phyloP scores from a whole-genome alignment of 1,284 basidiomycete genomes.

The Uromyces viciae-fabae region DNA sequence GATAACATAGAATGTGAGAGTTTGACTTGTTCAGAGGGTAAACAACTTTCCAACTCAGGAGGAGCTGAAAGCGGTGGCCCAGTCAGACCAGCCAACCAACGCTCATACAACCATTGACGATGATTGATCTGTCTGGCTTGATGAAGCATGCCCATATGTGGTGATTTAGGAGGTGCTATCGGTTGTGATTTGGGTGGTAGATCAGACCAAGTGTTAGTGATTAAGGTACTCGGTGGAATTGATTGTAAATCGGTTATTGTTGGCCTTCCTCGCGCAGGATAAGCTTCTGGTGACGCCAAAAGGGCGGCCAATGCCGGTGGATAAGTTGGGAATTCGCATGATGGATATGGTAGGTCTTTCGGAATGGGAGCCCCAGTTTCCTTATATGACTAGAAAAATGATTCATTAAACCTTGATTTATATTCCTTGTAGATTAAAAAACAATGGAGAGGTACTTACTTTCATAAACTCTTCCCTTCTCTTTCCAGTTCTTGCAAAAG shows the following conservation, averaged over 20 bases:
- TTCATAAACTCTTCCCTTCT: constrained; percentile 22
- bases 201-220: constrained; percentile 37
- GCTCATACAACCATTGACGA: neutral
- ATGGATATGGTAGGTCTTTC: constrained; percentile 8
- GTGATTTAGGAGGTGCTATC: neutral
- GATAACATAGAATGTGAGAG: constrained; percentile 16
- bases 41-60: constrained; percentile 15
- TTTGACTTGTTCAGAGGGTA: constrained; percentile 4
- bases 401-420: neutral
- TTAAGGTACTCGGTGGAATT: constrained; percentile 27
- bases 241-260: neutral
- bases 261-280: constrained; percentile 2
- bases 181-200: constrained; percentile 14
- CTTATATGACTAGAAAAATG: neutral
- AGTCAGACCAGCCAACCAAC: constrained; percentile 26
- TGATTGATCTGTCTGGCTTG: constrained; percentile 35
- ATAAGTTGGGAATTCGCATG: constrained; percentile 21
- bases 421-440: neutral
- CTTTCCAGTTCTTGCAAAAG: constrained; percentile 14
- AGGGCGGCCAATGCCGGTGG: constrained; percentile 13
- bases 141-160: constrained; percentile 28
- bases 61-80: constrained; percentile 25
- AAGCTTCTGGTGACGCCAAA: neutral
- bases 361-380: neutral
- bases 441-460: neutral